Evolutionary conservation across 345 rosid genomes (phyloP).

Genomic region (Eucalyptus rudis): DNA sequence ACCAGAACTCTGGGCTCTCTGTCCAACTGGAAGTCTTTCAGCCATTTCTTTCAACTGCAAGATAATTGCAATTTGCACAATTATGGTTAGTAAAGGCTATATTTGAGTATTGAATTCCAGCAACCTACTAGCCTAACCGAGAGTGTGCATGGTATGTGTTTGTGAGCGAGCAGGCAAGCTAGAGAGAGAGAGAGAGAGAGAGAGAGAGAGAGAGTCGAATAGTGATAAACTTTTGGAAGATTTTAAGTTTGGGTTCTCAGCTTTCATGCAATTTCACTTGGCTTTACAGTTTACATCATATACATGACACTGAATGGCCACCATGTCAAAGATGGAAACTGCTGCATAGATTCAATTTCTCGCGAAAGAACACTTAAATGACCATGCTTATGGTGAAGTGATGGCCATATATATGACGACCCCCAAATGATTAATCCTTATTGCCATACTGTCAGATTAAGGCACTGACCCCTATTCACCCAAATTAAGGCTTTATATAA

Average conservation of each 20-base stretch:
- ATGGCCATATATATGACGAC: neutral
- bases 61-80: neutral
- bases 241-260: neutral
- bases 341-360: neutral
- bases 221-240: neutral
- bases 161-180: neutral
- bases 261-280: neutral
- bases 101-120: neutral
- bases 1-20: slow-evolving; percentile 6
- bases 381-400: neutral
- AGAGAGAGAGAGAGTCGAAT: neutral
- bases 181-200: neutral
- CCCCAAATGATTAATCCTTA: neutral
- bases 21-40: slow-evolving; percentile 27
- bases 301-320: neutral
- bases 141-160: neutral
- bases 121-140: neutral
- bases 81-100: neutral
- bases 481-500: neutral
- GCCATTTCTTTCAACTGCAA: slow-evolving; percentile 64
- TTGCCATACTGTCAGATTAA: neutral
- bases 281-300: neutral
- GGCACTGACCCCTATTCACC: neutral
- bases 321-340: neutral
- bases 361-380: neutral